phyloP scores from a whole-genome alignment of 2,329 filamentous ascomycete genomes.

The Xylariales sp. region DNA sequence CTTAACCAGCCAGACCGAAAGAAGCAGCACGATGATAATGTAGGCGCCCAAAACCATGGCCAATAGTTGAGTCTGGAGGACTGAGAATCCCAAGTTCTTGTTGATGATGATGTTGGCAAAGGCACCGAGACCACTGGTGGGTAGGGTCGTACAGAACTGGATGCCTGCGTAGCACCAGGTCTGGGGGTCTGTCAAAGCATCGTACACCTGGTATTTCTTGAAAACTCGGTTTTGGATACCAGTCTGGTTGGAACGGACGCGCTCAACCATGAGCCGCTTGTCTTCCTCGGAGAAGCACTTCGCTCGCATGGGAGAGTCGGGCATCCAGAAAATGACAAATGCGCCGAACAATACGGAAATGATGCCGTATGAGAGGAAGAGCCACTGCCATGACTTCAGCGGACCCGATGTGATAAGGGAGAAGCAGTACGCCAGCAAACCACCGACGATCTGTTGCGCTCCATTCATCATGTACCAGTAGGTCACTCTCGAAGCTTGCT shows the following conservation, averaged over 20 bases:
- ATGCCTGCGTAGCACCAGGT: slow-evolving; percentile 61
- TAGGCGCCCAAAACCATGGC: slow-evolving; percentile 72
- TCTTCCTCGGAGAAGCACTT: slow-evolving; percentile 64
- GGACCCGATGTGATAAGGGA: slow-evolving; percentile 46
- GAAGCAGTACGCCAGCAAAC: slow-evolving; percentile 63
- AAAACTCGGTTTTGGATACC: slow-evolving; percentile 53
- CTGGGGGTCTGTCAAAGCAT: slow-evolving; percentile 60
- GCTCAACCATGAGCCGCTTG: slow-evolving; percentile 59
- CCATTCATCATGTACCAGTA: slow-evolving; percentile 81
- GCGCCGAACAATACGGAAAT: slow-evolving; percentile 60
- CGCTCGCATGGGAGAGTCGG: slow-evolving; percentile 66
- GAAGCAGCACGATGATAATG: slow-evolving; percentile 65
- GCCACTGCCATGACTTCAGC: slow-evolving; percentile 62
- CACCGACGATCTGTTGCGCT: slow-evolving; percentile 66
- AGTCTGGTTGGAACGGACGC: slow-evolving; percentile 56
- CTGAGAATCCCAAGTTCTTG: slow-evolving; percentile 59
- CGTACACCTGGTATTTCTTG: slow-evolving; percentile 40
- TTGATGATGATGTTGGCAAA: slow-evolving; percentile 71
- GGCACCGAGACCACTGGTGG: slow-evolving; percentile 66
- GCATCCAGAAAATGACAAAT: slow-evolving; percentile 60
- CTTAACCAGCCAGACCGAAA: slow-evolving; percentile 63
- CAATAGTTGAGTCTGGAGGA: slow-evolving; percentile 65
- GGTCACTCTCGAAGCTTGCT: slow-evolving; percentile 62
- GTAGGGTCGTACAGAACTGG: slow-evolving; percentile 66
- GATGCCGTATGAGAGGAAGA: slow-evolving; percentile 63